phyloP scores from a whole-genome alignment of 768 basidiomycete genomes.

The Amanita brunnescens region DNA sequence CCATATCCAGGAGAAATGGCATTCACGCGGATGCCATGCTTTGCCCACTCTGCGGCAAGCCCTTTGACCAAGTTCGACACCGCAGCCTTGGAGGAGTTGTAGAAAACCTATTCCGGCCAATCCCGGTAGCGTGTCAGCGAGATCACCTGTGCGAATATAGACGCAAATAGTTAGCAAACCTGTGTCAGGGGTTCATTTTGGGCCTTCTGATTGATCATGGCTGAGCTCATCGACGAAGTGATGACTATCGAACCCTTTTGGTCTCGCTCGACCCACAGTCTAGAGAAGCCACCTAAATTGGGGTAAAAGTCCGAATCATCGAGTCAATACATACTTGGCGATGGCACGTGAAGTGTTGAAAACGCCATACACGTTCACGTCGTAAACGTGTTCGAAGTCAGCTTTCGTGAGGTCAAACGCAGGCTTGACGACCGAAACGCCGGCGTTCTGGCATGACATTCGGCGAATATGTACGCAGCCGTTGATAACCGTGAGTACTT shows the following conservation, averaged over 20 bases:
- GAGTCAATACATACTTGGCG: conserved; percentile 32
- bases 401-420: conserved; percentile 46
- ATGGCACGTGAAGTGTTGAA: conserved; percentile 55
- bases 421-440: conserved; percentile 54
- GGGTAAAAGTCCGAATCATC: not conserved
- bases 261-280: conserved; percentile 34
- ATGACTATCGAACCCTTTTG: conserved; percentile 49
- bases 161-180: conserved; percentile 17
- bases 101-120: conserved; percentile 36
- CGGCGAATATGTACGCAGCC: not conserved
- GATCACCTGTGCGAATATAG: not conserved
- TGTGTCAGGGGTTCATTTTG: conserved; percentile 43
- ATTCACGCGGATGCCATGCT: conserved; percentile 46
- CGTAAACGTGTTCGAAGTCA: conserved; percentile 47
- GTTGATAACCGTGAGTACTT: conserved; percentile 10
- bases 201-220: conserved; percentile 48
- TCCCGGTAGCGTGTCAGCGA: conserved; percentile 4
- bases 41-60: conserved; percentile 57
- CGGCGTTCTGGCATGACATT: conserved; percentile 44
- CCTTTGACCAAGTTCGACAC: conserved; percentile 37
- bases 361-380: conserved; percentile 57
- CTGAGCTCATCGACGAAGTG: conserved; percentile 58
- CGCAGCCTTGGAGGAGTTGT: conserved; percentile 62
- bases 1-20: conserved; percentile 55
- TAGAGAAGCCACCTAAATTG: conserved; percentile 10